phyloP scores from a whole-genome alignment of 1,284 basidiomycete species.

The Tilletia setariae region DNA sequence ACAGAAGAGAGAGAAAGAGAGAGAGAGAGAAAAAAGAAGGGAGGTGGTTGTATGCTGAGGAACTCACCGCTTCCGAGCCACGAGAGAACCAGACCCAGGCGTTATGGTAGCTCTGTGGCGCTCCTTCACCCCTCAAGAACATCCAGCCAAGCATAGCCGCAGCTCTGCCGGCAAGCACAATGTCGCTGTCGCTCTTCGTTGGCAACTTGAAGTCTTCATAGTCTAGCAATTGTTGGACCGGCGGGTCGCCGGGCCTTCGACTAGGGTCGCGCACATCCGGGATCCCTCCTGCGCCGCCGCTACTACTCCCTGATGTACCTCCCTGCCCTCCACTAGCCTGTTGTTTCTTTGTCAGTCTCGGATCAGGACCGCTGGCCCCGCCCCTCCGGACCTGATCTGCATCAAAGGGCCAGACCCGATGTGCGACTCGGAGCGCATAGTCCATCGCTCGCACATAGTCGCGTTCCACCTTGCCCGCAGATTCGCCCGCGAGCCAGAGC shows the following conservation, averaged over 20 bases:
- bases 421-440: conserved; percentile 34
- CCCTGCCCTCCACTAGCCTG: not conserved
- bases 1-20: not conserved
- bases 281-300: not conserved
- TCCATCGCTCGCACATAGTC: conserved; percentile 37
- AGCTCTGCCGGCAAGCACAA: conserved; percentile 33
- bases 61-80: conserved; percentile 59
- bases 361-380: conserved; percentile 20
- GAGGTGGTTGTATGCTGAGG: no score
- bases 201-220: conserved; percentile 36
- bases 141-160: conserved; percentile 70
- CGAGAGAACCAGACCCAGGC: conserved; percentile 94
- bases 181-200: conserved; percentile 29
- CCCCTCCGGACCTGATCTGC: conserved; percentile 31
- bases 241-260: no score
- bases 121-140: conserved; percentile 89
- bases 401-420: conserved; percentile 47
- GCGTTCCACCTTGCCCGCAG: conserved; percentile 40
- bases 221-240: not conserved
- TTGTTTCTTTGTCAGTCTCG: not conserved
- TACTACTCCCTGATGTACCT: not conserved
- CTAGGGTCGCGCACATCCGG: no score
- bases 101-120: conserved; percentile 69
- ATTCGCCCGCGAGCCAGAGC: conserved; percentile 41
- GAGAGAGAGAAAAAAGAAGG: conserved; percentile 1